Percentiles rank a stretch among this genome's conserved stretches.
Evolutionary conservation across 441 rosid genomes (phyloP).

Genomic region (Eruca vesicaria): DNA sequence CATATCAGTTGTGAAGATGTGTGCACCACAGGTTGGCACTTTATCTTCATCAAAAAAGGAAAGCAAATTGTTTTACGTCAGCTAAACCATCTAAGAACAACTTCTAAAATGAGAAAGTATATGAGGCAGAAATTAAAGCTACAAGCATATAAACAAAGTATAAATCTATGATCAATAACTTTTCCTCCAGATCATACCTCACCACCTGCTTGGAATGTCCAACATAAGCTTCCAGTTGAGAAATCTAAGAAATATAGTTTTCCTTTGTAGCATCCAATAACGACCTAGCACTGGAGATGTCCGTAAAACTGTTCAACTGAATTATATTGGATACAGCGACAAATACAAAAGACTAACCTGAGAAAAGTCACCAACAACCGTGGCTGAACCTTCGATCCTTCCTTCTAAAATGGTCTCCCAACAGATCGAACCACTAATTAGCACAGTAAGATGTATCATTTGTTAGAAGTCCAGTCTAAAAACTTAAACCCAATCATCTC

Average conservation of each 20-base stretch:
- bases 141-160: slow-evolving; percentile 2
- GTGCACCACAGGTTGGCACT: slow-evolving; percentile 83
- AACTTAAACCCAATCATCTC: not conserved
- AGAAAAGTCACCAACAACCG: slow-evolving; percentile 67
- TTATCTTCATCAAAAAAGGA: slow-evolving; percentile 57
- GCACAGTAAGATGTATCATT: slow-evolving; percentile 13
- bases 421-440: slow-evolving; percentile 69
- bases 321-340: slow-evolving; percentile 25
- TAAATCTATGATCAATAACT: not conserved
- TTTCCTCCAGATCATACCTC: slow-evolving; percentile 55
- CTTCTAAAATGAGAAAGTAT: slow-evolving; percentile 2
- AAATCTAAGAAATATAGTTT: slow-evolving; percentile 78
- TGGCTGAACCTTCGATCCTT: slow-evolving; percentile 87
- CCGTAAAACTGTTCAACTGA: slow-evolving; percentile 6
- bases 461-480: slow-evolving; percentile 21
- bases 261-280: slow-evolving; percentile 89
- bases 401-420: slow-evolving; percentile 83
- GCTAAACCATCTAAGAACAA: slow-evolving; percentile 10
- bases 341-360: slow-evolving; percentile 51
- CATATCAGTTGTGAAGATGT: slow-evolving; percentile 59
- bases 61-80: slow-evolving; percentile 24
- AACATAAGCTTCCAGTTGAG: slow-evolving; percentile 56
- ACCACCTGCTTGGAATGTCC: slow-evolving; percentile 86
- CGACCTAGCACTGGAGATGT: slow-evolving; percentile 52
- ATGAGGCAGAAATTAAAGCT: not conserved